phyloP scores from a whole-genome alignment of 2,329 filamentous ascomycete species.

The Microsporum canis region DNA sequence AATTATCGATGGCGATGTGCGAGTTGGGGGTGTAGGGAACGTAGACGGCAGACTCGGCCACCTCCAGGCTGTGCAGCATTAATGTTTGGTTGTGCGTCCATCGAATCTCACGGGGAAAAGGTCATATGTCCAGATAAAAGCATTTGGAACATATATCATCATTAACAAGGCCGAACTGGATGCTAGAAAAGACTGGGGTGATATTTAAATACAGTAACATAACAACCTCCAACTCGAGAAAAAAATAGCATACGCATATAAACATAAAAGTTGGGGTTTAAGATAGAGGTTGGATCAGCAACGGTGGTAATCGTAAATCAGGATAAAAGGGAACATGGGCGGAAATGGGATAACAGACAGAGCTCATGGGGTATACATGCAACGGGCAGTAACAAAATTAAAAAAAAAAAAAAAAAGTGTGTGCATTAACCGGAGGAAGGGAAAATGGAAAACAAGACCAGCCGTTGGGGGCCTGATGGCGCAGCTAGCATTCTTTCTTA shows the following conservation, averaged over 20 bases:
- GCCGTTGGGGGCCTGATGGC: not conserved
- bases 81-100: too few species aligned
- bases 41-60: too few species aligned
- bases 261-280: not conserved
- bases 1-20: too few species aligned
- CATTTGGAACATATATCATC: not conserved
- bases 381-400: not conserved
- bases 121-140: not conserved
- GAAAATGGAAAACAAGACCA: not conserved
- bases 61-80: too few species aligned
- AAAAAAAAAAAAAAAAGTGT: not conserved
- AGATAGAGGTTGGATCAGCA: not conserved
- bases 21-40: too few species aligned
- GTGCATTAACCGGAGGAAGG: not conserved
- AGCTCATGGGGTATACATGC: slow-evolving; percentile 1
- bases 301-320: not conserved
- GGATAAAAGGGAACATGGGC: not conserved
- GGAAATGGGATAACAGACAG: not conserved
- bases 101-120: too few species aligned
- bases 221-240: not conserved
- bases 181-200: not conserved
- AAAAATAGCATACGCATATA: not conserved
- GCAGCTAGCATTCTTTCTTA: not conserved
- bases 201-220: not conserved
- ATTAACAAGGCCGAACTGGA: not conserved